These are phyloP conservation scores for Cladosporium sp. DNA, from an alignment of 2,329 filamentous ascomycete genomes.

Conservation along the genomic window DNA sequence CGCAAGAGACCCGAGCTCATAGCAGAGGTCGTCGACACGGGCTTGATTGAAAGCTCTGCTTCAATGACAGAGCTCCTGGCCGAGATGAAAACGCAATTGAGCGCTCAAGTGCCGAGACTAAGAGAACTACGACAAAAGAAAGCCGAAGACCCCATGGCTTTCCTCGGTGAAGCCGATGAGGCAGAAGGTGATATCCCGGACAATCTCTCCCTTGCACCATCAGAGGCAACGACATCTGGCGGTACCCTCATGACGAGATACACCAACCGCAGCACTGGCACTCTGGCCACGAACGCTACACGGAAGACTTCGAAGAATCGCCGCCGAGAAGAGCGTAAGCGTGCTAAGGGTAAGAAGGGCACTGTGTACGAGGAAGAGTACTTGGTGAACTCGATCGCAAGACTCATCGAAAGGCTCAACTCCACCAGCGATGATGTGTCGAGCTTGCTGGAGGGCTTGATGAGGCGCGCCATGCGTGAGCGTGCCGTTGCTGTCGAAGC, in stretches of 20 bases:
- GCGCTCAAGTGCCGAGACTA: constrained; percentile 80
- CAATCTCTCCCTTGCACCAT: constrained; percentile 86
- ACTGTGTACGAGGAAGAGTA: constrained; percentile 99
- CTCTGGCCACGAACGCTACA: constrained; percentile 66
- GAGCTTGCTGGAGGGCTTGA: constrained; percentile 68
- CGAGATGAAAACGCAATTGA: constrained; percentile 82
- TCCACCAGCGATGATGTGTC: constrained; percentile 66
- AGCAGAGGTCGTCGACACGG: constrained; percentile 64
- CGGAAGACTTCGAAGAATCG: constrained; percentile 84
- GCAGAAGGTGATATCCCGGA: constrained; percentile 72
- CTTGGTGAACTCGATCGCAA: constrained; percentile 77
- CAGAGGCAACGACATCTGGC: constrained; percentile 68
- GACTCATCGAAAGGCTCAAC: constrained; percentile 79
- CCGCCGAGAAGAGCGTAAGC: constrained; percentile 86
- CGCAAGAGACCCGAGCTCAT: constrained; percentile 60
- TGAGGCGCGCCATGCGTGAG: constrained; percentile 81
- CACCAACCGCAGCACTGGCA: constrained; percentile 67
- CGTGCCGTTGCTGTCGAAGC: constrained; percentile 72
- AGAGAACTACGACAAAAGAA: constrained; percentile 77
- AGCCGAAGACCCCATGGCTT: constrained; percentile 75
- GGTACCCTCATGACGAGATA: constrained; percentile 88
- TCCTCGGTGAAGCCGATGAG: constrained; percentile 58
- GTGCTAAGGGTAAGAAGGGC: constrained; percentile 89
- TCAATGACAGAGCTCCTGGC: constrained; percentile 85
- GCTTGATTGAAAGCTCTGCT: constrained; percentile 74